Evolutionary conservation across 192 early-diverging fungal species (phyloP), one percentile per base, ranked within the genome.

Genomic region (Linnemannia hyalina): DNA sequence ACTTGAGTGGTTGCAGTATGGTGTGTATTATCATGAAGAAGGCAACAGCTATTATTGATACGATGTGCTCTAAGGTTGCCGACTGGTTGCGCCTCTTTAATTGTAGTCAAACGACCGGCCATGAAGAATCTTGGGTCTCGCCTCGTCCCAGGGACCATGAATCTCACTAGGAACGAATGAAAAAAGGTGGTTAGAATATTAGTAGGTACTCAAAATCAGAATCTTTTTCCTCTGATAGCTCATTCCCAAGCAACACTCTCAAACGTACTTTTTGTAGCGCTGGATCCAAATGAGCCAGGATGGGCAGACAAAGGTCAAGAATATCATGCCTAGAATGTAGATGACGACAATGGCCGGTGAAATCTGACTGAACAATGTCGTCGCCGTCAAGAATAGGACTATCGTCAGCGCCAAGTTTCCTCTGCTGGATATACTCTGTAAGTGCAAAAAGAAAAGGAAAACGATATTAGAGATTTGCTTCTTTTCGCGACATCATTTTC

Each of bases 121-220:
- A 69, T 89, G 91, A 71, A 93, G 93, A 1, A 96, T 89, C 68
- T 94, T 92, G 13, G 95, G 95, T 15, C 93, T 86, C 20, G 97
- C 98, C 85, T 98, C 97, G 88, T 99, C 98, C 98, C 98, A 99
- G 54, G 98, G 98, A 6, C 98, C 98, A 80, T 97, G 95, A 42
- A 98, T 98, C 88, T 98, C 97, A 88, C 95, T 96, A 87, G 63
- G 22, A 70, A 71, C 22, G 49, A 10, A 44, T 32, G 20, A 44
- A 57, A 15, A 57, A 70, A 26, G 73, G 36, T 4, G 20, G 40
- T 49, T 54, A 65, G 70, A 23, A 80, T 70, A 52, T 38, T 75
- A 47, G 55, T 52, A 42, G 78, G 4, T 57, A 6, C 13, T 47
- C 47, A 18, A 26, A 68, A 68, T 73, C 57, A 52, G 57, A 15